Evolutionary conservation across 441 rosid genomes (phyloP), one percentile per base, ranked within the genome.

Genomic region (Biscutella laevigata): DNA sequence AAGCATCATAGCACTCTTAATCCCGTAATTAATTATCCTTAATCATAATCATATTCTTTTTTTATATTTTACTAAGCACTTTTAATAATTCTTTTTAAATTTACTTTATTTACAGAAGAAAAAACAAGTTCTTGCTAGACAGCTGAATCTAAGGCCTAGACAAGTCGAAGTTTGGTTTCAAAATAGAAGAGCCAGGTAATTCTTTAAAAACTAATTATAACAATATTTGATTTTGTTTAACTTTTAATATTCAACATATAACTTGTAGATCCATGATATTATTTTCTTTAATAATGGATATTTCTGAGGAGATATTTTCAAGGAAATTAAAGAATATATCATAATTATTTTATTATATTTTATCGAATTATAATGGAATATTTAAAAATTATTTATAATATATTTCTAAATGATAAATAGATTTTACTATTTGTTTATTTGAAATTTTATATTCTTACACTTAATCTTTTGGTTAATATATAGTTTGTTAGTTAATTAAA

Each of bases 121-220:
- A 64, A 86, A 75, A 46, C 85, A 77, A 70, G 73, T 75, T 66
- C 62, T 82, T 27, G 88, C 88, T 6, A 71, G 79, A 53, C 88
- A 82, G 66, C 60, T 82, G 24, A 79, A 64, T 60, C 66, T 82
- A 46, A 71, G 77, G 56, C 75, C 88, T 3, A 80, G 88, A 62
- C 88, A 82, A 62, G 88, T 82, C 14, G 85, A 82, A 68, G 88
- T 82, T 1, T 82, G 88, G 88, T 82, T 82, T 59, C 88, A 82
- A 58, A 82, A 82, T 59, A 71, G 85, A 12, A 73, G 88, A 75
- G 88, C 88, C 47, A 79, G 88, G n/a, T n/a, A n/a, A n/a, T n/a
- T n/a, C n/a, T n/a, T n/a, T n/a, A n/a, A n/a, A n/a, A n/a, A n/a
- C n/a, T n/a, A n/a, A n/a, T n/a, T n/a, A n/a, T n/a, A n/a, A n/a